phyloP scores from a whole-genome alignment of 1,284 basidiomycete genomes.

The Vanrija humicola region DNA sequence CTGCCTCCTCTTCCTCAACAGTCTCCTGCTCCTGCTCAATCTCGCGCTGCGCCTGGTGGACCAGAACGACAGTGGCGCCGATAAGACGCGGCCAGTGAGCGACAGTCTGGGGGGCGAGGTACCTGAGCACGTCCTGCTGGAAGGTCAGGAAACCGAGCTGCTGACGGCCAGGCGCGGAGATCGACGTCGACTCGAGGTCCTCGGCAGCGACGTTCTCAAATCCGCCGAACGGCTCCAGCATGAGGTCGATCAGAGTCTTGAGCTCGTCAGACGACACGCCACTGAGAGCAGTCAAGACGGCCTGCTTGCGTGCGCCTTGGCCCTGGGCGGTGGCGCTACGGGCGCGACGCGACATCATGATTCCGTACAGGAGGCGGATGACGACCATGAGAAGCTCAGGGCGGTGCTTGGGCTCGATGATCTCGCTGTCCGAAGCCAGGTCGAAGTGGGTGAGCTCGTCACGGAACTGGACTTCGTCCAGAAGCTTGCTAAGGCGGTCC shows the following conservation, averaged over 20 bases:
- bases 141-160: conserved; percentile 78
- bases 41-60: conserved; percentile 61
- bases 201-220: conserved; percentile 1
- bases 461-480: conserved; percentile 84
- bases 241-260: conserved; percentile 74
- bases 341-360: conserved; percentile 79
- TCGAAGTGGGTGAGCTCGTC: conserved; percentile 78
- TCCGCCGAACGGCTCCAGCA: conserved; percentile 70
- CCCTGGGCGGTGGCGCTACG: conserved; percentile 58
- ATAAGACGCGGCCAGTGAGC: conserved; percentile 70
- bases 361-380: conserved; percentile 78
- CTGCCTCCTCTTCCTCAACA: conserved; percentile 39
- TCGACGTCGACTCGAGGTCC: conserved; percentile 7
- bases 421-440: conserved; percentile 53
- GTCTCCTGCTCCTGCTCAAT: conserved; percentile 52
- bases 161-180: conserved; percentile 61
- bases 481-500: conserved; percentile 63
- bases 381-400: conserved; percentile 67
- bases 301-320: conserved; percentile 66
- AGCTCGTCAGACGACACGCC: conserved; percentile 73
- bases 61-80: conserved; percentile 61
- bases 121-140: conserved; percentile 75
- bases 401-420: conserved; percentile 63
- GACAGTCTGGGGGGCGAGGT: conserved; percentile 68
- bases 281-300: conserved; percentile 69